These are phyloP conservation scores for Halophytophthora batemanensis DNA, from an alignment of 352 stramenopile genomes.

Conservation along the genomic window DNA sequence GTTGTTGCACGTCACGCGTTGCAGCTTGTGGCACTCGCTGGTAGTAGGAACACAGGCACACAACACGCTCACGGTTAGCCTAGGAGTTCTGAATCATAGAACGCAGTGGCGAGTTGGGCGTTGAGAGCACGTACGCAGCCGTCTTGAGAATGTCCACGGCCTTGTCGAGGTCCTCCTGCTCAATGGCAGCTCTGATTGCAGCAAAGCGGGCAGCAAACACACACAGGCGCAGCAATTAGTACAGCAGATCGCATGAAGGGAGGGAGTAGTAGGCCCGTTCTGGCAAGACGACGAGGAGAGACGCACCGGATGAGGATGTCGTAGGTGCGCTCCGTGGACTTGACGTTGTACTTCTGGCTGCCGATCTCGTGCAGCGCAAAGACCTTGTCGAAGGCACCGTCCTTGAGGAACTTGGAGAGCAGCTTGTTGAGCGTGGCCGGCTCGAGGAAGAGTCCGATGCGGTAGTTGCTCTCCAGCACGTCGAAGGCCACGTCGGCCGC, in stretches of 20 bases:
- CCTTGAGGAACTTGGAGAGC: conserved; percentile 78
- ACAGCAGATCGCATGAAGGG: not conserved
- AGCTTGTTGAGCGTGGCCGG: conserved; percentile 81
- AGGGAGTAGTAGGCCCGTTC: too few species aligned
- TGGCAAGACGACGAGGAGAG: not conserved
- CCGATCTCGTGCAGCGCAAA: conserved; percentile 76
- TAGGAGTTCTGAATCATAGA: too few species aligned
- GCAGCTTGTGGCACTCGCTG: conserved; percentile 68
- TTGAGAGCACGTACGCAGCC: conserved; percentile 48
- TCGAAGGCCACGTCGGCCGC: conserved; percentile 70
- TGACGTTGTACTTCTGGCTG: conserved; percentile 77
- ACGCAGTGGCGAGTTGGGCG: too few species aligned
- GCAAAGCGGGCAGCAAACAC: not conserved
- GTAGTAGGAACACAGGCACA: conserved; percentile 1
- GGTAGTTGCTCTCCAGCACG: conserved; percentile 79
- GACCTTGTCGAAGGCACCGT: conserved; percentile 76
- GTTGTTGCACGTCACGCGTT: conserved; percentile 87
- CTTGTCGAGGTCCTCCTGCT: conserved; percentile 72
- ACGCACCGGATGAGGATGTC: conserved; percentile 77
- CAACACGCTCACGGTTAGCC: conserved; percentile 8
- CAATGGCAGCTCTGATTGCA: conserved; percentile 51
- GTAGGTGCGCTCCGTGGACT: conserved; percentile 81
- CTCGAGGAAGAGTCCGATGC: conserved; percentile 80
- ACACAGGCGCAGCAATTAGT: not conserved
- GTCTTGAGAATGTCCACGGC: conserved; percentile 70